Evolutionary conservation across 805 yeast species (phyloP).

Genomic region (Zygotorulaspora florentina): DNA sequence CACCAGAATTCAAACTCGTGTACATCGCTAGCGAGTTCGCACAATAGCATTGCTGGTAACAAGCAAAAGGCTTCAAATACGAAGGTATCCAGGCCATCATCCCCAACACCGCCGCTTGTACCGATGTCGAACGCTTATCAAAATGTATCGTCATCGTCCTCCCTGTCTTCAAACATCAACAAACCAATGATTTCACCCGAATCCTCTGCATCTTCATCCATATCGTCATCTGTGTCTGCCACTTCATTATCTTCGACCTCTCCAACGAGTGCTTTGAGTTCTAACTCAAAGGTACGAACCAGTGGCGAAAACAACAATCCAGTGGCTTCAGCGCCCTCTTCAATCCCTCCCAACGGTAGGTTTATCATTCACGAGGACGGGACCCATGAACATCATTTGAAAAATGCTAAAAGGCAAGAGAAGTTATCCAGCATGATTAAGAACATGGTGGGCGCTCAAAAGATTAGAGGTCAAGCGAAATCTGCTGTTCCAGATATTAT

Average conservation of each 20-base stretch:
- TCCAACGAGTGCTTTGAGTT: slow-evolving; percentile 12
- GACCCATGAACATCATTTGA: slow-evolving; percentile 72
- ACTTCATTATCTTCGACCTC: slow-evolving; percentile 14
- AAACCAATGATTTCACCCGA: slow-evolving; percentile 10
- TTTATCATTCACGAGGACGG: slow-evolving; percentile 63
- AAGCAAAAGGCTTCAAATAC: not conserved
- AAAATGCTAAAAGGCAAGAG: slow-evolving; percentile 74
- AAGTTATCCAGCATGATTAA: slow-evolving; percentile 70
- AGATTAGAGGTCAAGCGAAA: slow-evolving; percentile 63
- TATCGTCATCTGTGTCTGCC: slow-evolving; percentile 15
- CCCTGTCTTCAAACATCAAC: slow-evolving; percentile 9
- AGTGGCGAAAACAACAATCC: slow-evolving; percentile 3
- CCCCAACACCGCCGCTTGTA: slow-evolving; percentile 6
- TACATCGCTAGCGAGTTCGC: not conserved
- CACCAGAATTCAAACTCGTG: too few relatives aligned
- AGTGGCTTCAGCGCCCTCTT: slow-evolving; percentile 1
- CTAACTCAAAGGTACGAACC: slow-evolving; percentile 12
- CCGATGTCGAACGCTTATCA: slow-evolving; percentile 8
- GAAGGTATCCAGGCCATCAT: not conserved
- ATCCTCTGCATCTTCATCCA: slow-evolving; percentile 17
- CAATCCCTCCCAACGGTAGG: slow-evolving; percentile 29
- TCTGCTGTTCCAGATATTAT: slow-evolving; percentile 69
- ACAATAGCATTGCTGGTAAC: not conserved
- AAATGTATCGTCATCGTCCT: slow-evolving; percentile 15
- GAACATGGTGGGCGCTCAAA: slow-evolving; percentile 70